These are phyloP conservation scores for Coccomyxa sp. DNA, from an alignment of 139 green algal genomes.

Conservation along the genomic window DNA sequence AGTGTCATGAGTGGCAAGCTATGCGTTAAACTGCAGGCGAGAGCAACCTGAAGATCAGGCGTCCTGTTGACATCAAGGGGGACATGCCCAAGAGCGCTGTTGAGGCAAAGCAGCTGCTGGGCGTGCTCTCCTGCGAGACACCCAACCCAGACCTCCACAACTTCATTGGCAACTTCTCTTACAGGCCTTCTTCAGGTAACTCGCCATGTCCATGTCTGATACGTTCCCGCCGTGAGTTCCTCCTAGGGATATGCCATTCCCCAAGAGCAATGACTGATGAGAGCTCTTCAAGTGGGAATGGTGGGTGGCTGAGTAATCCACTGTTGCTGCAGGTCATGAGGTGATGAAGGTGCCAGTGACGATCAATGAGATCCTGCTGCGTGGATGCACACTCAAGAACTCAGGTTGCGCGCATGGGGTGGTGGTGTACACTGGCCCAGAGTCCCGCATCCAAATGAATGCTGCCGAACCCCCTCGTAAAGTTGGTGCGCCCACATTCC, in stretches of 20 bases:
- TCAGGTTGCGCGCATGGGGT: constrained; percentile 60
- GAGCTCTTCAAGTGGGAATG: no score
- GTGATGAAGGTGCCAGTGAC: constrained; percentile 22
- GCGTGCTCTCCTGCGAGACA: constrained; percentile 53
- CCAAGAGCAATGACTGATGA: not conserved
- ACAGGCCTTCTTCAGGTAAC: not conserved
- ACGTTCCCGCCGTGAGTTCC: no score
- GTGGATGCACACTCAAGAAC: constrained; percentile 89
- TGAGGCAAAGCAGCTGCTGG: constrained; percentile 2
- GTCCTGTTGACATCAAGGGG: constrained; percentile 42
- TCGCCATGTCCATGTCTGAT: no score
- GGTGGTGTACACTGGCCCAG: constrained; percentile 88
- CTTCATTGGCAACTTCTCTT: constrained; percentile 47
- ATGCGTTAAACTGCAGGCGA: constrained; percentile 38
- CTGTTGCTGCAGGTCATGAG: no score
- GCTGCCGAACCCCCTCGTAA: constrained; percentile 66
- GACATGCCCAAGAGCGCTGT: not conserved
- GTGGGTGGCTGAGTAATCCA: no score
- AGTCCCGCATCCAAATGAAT: constrained; percentile 89
- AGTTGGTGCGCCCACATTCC: constrained; percentile 21
- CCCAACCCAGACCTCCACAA: constrained; percentile 78
- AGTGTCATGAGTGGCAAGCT: no score
- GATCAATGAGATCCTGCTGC: constrained; percentile 63
- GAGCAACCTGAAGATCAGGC: constrained; percentile 91
- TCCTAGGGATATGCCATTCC: not conserved